Percentiles rank a stretch among this genome's conserved stretches.
These are phyloP conservation scores for Metarhizium robertsii DNA, from an alignment of 2,329 filamentous ascomycete species.

Conservation along the genomic window DNA sequence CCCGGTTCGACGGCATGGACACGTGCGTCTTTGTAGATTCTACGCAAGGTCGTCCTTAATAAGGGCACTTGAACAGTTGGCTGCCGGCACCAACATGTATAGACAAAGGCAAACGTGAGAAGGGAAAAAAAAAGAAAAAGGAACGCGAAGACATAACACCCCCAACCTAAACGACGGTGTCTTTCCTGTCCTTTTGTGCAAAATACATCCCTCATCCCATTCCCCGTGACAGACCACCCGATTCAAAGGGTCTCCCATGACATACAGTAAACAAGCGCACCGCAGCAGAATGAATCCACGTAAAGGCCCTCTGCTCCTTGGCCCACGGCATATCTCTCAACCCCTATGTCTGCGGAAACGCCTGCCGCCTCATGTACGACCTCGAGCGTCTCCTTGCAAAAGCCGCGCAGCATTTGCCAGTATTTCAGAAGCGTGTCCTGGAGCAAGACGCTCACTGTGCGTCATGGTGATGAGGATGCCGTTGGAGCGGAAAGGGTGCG, in stretches of 20 bases:
- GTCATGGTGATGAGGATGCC: not conserved
- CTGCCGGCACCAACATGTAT: no score
- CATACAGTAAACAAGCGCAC: not conserved
- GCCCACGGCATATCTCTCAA: slow-evolving; percentile 4
- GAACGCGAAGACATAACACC: not conserved
- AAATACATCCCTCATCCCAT: not conserved
- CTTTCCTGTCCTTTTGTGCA: not conserved
- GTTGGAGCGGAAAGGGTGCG: not conserved
- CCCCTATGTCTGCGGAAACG: slow-evolving; percentile 10
- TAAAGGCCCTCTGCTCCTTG: not conserved
- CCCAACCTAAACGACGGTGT: not conserved
- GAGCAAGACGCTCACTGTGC: not conserved
- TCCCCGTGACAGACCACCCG: not conserved
- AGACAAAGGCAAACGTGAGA: not conserved
- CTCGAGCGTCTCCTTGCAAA: slow-evolving; percentile 4
- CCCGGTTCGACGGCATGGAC: not conserved
- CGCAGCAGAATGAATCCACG: not conserved
- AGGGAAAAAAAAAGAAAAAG: not conserved
- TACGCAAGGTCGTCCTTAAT: not conserved
- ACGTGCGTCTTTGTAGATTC: not conserved
- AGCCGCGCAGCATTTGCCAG: not conserved
- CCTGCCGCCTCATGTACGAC: slow-evolving; percentile 10
- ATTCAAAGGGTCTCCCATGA: not conserved
- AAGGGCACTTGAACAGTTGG: not conserved
- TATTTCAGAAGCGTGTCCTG: not conserved